These are phyloP conservation scores for Vicia faba DNA, from an alignment of 306 rosid species.

Conservation along the genomic window DNA sequence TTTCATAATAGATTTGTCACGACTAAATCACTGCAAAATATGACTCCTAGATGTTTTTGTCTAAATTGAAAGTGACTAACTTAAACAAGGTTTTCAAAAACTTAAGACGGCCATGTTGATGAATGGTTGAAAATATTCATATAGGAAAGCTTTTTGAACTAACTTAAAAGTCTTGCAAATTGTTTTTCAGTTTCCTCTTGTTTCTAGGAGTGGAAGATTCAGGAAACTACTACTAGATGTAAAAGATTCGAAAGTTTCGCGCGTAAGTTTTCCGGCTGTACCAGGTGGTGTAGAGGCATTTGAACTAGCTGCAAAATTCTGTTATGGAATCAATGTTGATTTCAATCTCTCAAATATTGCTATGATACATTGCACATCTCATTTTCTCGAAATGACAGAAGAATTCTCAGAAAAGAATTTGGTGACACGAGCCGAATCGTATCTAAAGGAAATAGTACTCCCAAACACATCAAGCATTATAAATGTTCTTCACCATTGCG, in stretches of 20 bases:
- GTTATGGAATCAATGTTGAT: constrained; percentile 80
- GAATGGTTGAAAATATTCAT: no score
- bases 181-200: constrained; percentile 74
- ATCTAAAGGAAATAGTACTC: constrained; percentile 66
- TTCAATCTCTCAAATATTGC: constrained; percentile 77
- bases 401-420: constrained; percentile 78
- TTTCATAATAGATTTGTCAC: no score
- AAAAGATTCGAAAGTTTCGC: constrained; percentile 72
- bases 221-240: constrained; percentile 71
- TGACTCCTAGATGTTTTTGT: no score
- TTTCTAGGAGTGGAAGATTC: constrained; percentile 86
- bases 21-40: no score
- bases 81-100: no score
- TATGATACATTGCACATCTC: constrained; percentile 69
- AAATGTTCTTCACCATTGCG: constrained; percentile 85
- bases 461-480: constrained; percentile 75
- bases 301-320: constrained; percentile 87
- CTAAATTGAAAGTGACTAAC: no score
- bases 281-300: constrained; percentile 95
- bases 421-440: constrained; percentile 66
- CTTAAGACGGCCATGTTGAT: no score
- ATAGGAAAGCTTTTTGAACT: no score
- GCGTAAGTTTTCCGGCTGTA: constrained; percentile 56
- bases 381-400: constrained; percentile 89
- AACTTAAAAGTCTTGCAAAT: neutral